Base-by-base conservation (phyloP, 1,284 basidiomycete species). In the Flammula alnicola region DNA sequence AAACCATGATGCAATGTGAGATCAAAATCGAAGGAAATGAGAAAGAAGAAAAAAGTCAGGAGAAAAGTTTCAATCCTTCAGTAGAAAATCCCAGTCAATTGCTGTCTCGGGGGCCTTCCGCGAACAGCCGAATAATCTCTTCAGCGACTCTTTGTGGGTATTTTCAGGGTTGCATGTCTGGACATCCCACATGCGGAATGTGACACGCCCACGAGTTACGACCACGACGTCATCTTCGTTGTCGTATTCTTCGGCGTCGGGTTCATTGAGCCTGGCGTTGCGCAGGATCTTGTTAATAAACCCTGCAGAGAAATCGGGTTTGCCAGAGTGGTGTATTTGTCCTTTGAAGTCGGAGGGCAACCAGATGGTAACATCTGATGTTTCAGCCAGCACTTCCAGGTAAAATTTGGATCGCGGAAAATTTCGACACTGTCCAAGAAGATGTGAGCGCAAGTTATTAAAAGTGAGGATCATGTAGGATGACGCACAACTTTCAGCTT, bases 101-200 rank as follows among this genome's bases (percentile, higher is more conserved):
- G 71, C 61, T 17, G 76, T 75, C 61, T 79, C 80, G 17, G 78
- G 77, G 32, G 73, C 71, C 62, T 76, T 82, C 63, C 73, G 79
- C 32, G 73, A 60, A 63, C 77, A 79, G 25, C 82, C 73, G 63
- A 87, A 85, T 55, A 88, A 73, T 48, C 83, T 76, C 65, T 80
- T 84, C 63, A 85, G 71, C 2, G 75, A 71, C 67, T 88, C 86
- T 64, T 77, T 79, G 55, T 77, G 76, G 27, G 69, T 47, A 49
- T 76, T 80, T 63, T 90, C 87, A 10, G 85, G 80, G 41, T 79
- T 73, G 51, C 78, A 75, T 10, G 81, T 79, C 55, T 78, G 74
- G 50, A 86, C 77, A 62, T 90, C 85, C 88, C 88, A 90, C 86
- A 89, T 88, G 25, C 83, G 80, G 66, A 90, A 86, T 3, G 75